Evolutionary conservation across 2,329 filamentous ascomycete species (phyloP), one percentile per base, ranked within the genome.

Genomic region (Zymoseptoria crescenta): DNA sequence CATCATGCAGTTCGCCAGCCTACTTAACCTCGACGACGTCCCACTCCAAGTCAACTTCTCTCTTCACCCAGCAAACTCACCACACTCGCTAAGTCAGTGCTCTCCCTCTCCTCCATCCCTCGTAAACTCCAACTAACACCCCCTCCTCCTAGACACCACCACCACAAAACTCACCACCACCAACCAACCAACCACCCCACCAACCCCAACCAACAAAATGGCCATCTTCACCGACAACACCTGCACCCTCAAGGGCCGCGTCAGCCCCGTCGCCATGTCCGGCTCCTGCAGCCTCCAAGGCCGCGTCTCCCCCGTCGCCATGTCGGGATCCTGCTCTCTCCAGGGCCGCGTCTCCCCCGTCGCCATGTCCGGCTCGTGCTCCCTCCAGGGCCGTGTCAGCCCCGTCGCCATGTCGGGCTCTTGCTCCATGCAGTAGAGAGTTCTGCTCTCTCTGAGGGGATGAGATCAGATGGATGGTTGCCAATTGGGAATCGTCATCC

Each of bases 121-220:
- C 13, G 16, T 6, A 2, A 45, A 16, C 35, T 16, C n/a, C 16
- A 7, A 45, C 16, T 45, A 45, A 45, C 35, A 4, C 1, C 35
- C 2, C 29, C 29, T 6, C 29, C 29, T 30, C 10, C 16, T 13
- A 45, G 35, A 45, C n/a, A 45, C 35, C 35, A 45, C 35, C 35
- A 45, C 35, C 35, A 45, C 35, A 13, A 45, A 10, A 45, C 35
- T 45, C 35, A 45, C 35, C 35, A 45, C 35, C 35, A 45, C 35
- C 35, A 45, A 45, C 35, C 35, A 45, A 45, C 35, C 35, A 13
- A 45, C 54, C 56, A n/a, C 7, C 55, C 49, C 53, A 41, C 35
- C 53, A 28, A 48, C 20, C 35, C 54, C 51, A 51, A 54, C 55
- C 30, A 55, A 27, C 55, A 54, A 50, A 54, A 59, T 59, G 58